Evolutionary conservation across 371 early-diverging fungal species (phyloP), one percentile per base, ranked within the genome.

Genomic region (Mucor mucedo): DNA sequence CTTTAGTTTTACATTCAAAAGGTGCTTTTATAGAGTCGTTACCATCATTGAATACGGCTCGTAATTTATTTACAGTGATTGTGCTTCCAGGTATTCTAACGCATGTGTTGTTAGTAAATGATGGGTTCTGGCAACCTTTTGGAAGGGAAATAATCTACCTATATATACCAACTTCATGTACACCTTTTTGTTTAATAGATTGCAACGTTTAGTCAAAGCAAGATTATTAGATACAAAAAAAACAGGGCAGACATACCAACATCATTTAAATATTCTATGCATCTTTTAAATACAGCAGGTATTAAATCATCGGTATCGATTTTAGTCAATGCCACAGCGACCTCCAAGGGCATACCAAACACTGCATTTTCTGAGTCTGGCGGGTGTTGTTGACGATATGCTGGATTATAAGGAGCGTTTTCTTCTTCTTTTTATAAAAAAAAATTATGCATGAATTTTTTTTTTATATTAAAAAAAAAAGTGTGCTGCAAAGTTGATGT

Each of bases 221-320:
- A 21, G 21, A 21, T 21, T 6, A 27, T 16, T 29, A 21, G 40
- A 33, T 48, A 33, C 30, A 48, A 38, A 10, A 49, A 5, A 21
- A 62, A 16, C 8, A 42, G 10, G 29, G 44, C 11, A 45, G 6
- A 45, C 21, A 14, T 68, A 60, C 68, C 68, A 60, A 60, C 60
- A 55, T 47, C 27, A 60, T 68, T 49, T 42, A 94, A 71, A 69
- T 90, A 94, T 61, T 93, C 93, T 45, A 94, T 87, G 58, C 93
- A 92, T 38, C 93, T 75, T 47, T 82, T 84, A 30, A 94, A 80
- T 16, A 93, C 79, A 2, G 89, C 85, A 5, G 95, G 95, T 30
- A 93, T 70, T 40, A 80, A 76, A 52, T 83, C 79, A 7, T 76
- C 76, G 0, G 77, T 77, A 14, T 83, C 77, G n/a, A 89, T 72